Conservation (phyloP, 768 basidiomycete genomes). For the Termitomyces sp. region DNA sequence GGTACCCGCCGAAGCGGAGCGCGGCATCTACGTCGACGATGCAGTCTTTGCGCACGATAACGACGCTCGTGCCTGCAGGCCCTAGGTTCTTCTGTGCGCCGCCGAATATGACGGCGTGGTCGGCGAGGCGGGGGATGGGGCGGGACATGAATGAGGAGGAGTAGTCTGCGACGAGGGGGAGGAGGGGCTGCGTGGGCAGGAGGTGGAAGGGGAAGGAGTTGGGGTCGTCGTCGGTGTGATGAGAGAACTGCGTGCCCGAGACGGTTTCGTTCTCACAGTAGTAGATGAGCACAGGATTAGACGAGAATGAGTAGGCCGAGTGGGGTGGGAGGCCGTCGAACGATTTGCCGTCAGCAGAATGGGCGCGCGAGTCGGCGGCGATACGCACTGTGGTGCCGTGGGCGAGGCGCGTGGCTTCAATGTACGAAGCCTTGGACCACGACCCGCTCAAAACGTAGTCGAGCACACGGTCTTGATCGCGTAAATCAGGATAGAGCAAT, state of each 20-base stretch:
- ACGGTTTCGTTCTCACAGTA: slow-evolving; percentile 99
- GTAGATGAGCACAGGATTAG: slow-evolving; percentile 85
- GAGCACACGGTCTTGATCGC: slow-evolving; percentile 50
- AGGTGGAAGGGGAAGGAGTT: slow-evolving; percentile 80
- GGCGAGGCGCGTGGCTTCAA: slow-evolving; percentile 74
- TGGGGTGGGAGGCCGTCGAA: slow-evolving; percentile 79
- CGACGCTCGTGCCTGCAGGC: slow-evolving; percentile 86
- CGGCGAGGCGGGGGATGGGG: slow-evolving; percentile 80
- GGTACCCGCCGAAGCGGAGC: slow-evolving; percentile 60
- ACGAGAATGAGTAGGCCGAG: slow-evolving; percentile 67
- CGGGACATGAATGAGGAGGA: slow-evolving; percentile 96
- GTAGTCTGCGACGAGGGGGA: slow-evolving; percentile 91
- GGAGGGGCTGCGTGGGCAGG: slow-evolving; percentile 47
- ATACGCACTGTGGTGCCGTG: slow-evolving; percentile 53
- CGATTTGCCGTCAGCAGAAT: slow-evolving; percentile 59
- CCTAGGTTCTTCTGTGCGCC: slow-evolving; percentile 99
- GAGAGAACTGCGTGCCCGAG: slow-evolving; percentile 83
- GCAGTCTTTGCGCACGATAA: slow-evolving; percentile 94
- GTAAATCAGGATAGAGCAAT: slow-evolving; percentile 60
- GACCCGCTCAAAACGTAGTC: slow-evolving; percentile 93
- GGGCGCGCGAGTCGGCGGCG: slow-evolving; percentile 61
- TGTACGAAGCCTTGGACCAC: slow-evolving; percentile 84
- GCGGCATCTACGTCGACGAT: slow-evolving; percentile 86
- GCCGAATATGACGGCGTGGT: slow-evolving; percentile 92
- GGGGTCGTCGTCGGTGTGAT: slow-evolving; percentile 35